phyloP scores from a whole-genome alignment of 768 basidiomycete species.

The Collybia mongolica region DNA sequence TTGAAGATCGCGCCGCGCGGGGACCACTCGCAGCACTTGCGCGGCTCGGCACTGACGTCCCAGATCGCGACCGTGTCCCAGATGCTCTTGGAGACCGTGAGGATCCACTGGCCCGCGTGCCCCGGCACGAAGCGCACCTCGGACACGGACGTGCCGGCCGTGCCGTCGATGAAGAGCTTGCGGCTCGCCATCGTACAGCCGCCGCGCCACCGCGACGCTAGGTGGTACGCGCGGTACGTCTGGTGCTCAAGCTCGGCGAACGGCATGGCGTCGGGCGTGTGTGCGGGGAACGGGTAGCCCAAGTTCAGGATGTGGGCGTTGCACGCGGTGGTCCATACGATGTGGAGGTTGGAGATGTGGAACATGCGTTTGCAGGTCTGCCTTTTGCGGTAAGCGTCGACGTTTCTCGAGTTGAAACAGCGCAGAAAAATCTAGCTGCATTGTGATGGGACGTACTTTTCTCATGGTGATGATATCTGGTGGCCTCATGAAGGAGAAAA shows the following conservation, averaged over 20 bases:
- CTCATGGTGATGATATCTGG: constrained; percentile 40
- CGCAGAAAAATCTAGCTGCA: neutral
- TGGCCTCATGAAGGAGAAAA: constrained; percentile 30
- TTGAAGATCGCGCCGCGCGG: constrained; percentile 52
- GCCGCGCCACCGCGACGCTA: constrained; percentile 50
- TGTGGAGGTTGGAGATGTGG: constrained; percentile 42
- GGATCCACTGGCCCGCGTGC: constrained; percentile 38
- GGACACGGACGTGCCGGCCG: constrained; percentile 43
- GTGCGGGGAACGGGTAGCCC: constrained; percentile 51
- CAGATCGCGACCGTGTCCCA: constrained; percentile 62
- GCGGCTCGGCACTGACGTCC: constrained; percentile 29
- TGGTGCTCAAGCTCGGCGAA: constrained; percentile 42
- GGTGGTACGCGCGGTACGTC: constrained; percentile 40
- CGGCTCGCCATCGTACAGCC: constrained; percentile 9
- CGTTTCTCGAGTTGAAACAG: too few relatives aligned
- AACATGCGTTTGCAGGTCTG: constrained; percentile 54
- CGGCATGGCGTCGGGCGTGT: constrained; percentile 32
- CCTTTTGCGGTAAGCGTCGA: neutral
- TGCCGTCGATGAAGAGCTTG: constrained; percentile 25
- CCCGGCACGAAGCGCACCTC: constrained; percentile 55
- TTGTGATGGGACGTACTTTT: constrained; percentile 31
- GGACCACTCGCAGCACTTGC: constrained; percentile 49
- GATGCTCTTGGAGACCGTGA: constrained; percentile 57
- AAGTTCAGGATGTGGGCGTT: constrained; percentile 36
- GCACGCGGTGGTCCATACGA: constrained; percentile 58